Conservation (phyloP, 371 early-diverging fungal species). For the Mortierella sp. region DNA sequence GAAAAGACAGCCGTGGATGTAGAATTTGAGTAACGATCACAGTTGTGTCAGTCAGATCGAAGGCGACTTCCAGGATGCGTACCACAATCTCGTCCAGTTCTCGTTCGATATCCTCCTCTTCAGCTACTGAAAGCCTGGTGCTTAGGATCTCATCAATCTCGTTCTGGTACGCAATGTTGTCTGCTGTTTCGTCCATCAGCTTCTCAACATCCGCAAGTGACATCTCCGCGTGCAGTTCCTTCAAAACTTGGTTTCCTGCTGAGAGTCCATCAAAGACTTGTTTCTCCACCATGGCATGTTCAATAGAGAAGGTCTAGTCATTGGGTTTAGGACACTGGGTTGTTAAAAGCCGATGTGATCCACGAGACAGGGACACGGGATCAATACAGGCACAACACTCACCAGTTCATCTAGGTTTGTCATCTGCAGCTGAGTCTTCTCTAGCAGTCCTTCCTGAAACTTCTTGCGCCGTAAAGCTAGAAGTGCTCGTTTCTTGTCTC, state of each 20-base stretch:
- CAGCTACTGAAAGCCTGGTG: slow-evolving; percentile 77
- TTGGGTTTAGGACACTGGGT: too few species aligned
- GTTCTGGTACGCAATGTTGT: slow-evolving; percentile 95
- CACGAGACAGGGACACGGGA: neutral
- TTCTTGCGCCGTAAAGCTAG: slow-evolving; percentile 94
- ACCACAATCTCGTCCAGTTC: slow-evolving; percentile 77
- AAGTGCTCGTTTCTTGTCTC: slow-evolving; percentile 86
- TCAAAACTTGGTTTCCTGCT: slow-evolving; percentile 87
- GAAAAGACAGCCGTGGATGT: too few species aligned
- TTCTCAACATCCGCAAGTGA: slow-evolving; percentile 92
- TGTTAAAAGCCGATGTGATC: too few species aligned
- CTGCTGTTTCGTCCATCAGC: slow-evolving; percentile 95
- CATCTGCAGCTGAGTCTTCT: slow-evolving; percentile 87
- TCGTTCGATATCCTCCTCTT: slow-evolving; percentile 84
- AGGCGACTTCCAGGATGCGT: slow-evolving; percentile 5
- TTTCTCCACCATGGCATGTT: slow-evolving; percentile 91
- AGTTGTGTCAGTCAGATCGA: too few species aligned
- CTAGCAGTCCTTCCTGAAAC: slow-evolving; percentile 89
- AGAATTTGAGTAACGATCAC: too few species aligned
- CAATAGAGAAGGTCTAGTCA: slow-evolving; percentile 81
- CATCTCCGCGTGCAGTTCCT: slow-evolving; percentile 90
- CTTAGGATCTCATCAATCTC: slow-evolving; percentile 86
- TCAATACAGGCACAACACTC: slow-evolving; percentile 6
- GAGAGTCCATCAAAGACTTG: slow-evolving; percentile 87
- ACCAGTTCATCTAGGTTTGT: slow-evolving; percentile 90